Evolutionary conservation across 805 yeast genomes (phyloP), one percentile per base, ranked within the genome.

Genomic region (Candida maris): DNA sequence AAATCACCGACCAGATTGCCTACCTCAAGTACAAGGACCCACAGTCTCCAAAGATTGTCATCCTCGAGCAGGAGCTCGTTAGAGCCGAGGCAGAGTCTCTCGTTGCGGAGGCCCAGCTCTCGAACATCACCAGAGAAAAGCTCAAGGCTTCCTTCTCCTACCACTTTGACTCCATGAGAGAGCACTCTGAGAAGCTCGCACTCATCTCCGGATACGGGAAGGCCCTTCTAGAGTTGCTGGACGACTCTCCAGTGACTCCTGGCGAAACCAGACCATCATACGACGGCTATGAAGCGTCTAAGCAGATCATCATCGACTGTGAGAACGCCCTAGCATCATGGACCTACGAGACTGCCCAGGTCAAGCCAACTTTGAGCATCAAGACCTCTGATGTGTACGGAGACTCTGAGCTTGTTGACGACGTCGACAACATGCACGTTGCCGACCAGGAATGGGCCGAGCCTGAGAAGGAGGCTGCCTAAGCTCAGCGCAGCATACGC

Each of bases 251-350:
- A 44, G 91, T 85, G 35, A 83, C 91, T 41, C 95, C 95, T 41
- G 95, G 95, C 71, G 95, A 85, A 69, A 83, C 91, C 32, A 81
- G 93, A 77, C 83, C 89, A 27, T 83, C 89, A 41, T 84, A 84
- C 61, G 94, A 84, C 54, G 94, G 94, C 51, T 84, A 83, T 62
- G 93, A 84, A 63, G 88, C 91, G 31, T 81, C 91, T 27, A 84
- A 83, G 68, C 94, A 84, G 67, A 84, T 84, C 62, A 83, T 84
- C 54, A 79, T 84, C 51, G 94, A 84, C 57, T 86, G 88, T 47
- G 94, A 84, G 67, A 79, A 77, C 48, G 88, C 93, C 38, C 72
- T 84, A 61, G 83, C 85, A 47, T 71, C 82, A 34, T 84, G 94
- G 94, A 84, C 94, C 48, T 73, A 83, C 54, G 93, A 84, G 56